Base-by-base conservation (phyloP, 2,329 filamentous ascomycete genomes). In the Aaosphaeria pasadenensis region DNA sequence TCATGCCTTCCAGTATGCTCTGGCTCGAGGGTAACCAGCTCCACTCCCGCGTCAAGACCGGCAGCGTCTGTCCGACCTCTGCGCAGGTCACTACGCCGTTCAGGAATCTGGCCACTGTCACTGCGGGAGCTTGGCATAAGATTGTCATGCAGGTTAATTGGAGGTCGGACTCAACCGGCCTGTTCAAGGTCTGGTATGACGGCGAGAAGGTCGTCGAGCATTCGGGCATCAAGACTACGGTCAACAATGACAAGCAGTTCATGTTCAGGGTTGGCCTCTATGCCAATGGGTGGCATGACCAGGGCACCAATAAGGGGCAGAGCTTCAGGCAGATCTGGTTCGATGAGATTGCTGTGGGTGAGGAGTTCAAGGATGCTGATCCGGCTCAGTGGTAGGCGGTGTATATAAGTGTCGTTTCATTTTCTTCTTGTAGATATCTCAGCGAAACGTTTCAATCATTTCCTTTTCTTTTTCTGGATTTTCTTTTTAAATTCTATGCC, bases 201-300 rank as follows among this genome's bases (percentile, higher is more conserved):
- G 76, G 74, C 1, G 55, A 54, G 13, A 74, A 75, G 58, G 74
- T 77, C 30, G 46, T 72, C n/a, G 70, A 77, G 47, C 48, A 62
- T 47, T 62, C 53, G 30, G 62, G 70, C 42, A 57, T 77, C 4
- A 52, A 66, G n/a, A 79, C 77, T 3, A 80, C 72, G 2, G 64
- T 79, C 24, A 76, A 78, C 49, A 65, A 70, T 28, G 63, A 66
- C 5, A 28, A 46, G 32, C 51, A 58, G 4, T 79, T 78, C 54
- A 65, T 75, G 58, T 79, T 77, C 60, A 61, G 71, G 5, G 71
- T 78, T 9, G 77, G 77, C 0, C 59, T 79, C 31, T 79, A 80
- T 59, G 76, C 76, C 1, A 79, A 78, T 55, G 69, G 70, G 7
- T 79, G 76, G 77, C 62, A 76, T 48, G 76, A 79, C 50, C 64